These are phyloP conservation scores for Erodium texanum DNA, from an alignment of 441 rosid genomes.

Conservation along the genomic window DNA sequence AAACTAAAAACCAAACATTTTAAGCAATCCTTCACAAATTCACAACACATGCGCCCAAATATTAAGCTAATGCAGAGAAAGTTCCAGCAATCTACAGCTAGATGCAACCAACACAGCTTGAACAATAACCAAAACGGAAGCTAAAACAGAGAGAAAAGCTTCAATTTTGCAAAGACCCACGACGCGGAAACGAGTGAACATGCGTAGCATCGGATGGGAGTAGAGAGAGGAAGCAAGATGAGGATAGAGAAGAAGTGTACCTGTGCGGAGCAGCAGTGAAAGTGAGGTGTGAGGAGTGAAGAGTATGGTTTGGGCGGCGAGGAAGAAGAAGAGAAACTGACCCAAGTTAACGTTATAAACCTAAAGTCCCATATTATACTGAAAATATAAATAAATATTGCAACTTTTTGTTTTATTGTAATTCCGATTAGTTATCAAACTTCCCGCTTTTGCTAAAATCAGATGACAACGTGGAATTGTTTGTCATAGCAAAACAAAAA, in stretches of 20 bases:
- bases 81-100: not conserved
- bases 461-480: not conserved
- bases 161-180: not conserved
- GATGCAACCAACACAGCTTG: not conserved
- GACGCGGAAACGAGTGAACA: not conserved
- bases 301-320: slow-evolving; percentile 4
- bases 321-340: slow-evolving; percentile 2
- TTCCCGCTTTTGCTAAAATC: not conserved
- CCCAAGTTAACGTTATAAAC: slow-evolving; percentile 7
- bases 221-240: not conserved
- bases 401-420: not conserved
- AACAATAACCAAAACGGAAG: not conserved
- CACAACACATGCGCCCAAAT: not conserved
- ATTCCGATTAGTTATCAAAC: not conserved
- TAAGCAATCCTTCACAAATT: not conserved
- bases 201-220: not conserved
- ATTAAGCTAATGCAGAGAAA: slow-evolving; percentile 2
- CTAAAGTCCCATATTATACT: not conserved
- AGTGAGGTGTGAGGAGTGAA: not conserved
- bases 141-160: not conserved
- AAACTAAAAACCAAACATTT: not conserved
- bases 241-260: not conserved
- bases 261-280: not conserved
- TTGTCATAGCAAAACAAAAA: too few species aligned
- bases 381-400: not conserved